These are phyloP conservation scores for Usnea hakonensis DNA, from an alignment of 495 filamentous ascomycete genomes.

Conservation along the genomic window DNA sequence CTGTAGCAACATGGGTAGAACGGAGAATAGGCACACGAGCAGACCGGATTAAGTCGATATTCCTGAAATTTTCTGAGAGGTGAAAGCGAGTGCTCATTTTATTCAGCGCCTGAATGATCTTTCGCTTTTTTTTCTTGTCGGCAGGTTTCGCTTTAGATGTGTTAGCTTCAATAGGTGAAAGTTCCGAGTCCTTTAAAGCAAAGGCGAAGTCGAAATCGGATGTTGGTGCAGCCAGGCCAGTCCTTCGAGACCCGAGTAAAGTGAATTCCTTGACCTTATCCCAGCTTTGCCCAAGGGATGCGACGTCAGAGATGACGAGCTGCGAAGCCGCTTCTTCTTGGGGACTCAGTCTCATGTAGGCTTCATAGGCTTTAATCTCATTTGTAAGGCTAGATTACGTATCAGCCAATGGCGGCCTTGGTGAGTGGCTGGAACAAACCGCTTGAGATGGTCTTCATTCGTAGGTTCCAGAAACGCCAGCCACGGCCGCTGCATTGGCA, in stretches of 20 bases:
- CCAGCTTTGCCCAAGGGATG: slow-evolving; percentile 17
- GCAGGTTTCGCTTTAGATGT: neutral
- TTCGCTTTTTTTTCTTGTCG: neutral
- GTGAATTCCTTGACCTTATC: slow-evolving; percentile 29
- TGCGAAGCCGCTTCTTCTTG: slow-evolving; percentile 30
- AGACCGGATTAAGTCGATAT: slow-evolving; percentile 10
- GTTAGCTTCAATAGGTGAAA: slow-evolving; percentile 25
- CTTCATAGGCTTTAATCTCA: slow-evolving; percentile 42
- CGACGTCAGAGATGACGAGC: slow-evolving; percentile 28
- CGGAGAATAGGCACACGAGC: slow-evolving; percentile 25
- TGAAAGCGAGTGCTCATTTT: slow-evolving; percentile 24
- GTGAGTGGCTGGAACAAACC: slow-evolving; percentile 1
- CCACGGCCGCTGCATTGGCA: slow-evolving; percentile 15
- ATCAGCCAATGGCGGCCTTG: neutral
- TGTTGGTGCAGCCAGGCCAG: slow-evolving; percentile 42
- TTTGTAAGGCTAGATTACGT: slow-evolving; percentile 29
- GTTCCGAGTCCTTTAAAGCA: slow-evolving; percentile 25
- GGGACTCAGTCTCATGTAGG: slow-evolving; percentile 34
- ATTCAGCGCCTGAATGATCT: slow-evolving; percentile 16
- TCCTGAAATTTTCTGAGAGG: neutral
- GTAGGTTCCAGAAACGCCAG: slow-evolving; percentile 11
- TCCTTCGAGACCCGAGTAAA: slow-evolving; percentile 45
- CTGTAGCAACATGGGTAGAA: slow-evolving; percentile 37
- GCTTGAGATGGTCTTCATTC: neutral
- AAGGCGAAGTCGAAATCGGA: slow-evolving; percentile 47